Base-by-base conservation (phyloP, 192 early-diverging fungal genomes). In the Coemansia reversa region DNA sequence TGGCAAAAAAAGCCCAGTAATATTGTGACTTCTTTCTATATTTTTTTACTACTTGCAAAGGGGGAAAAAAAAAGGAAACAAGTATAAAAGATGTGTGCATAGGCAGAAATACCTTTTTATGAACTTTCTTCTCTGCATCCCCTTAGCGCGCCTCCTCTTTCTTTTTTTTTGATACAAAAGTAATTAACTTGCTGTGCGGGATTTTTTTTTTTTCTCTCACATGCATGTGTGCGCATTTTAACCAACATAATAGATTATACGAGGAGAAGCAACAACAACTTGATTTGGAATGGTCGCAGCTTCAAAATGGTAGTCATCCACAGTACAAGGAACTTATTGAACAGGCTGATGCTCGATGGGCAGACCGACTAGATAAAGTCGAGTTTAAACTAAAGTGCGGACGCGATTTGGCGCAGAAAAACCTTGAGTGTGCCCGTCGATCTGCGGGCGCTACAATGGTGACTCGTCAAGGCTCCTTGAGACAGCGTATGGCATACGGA, bases 211-310 rank as follows among this genome's bases (percentile, higher is more conserved):
- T 22, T 28, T 61, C 28, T 49, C 49, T 60, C 50, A 6, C 6
- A 32, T 45, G 39, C 39, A 45, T 45, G 39, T 45, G 39, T 16
- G 39, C 12, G 39, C 39, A 45, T 45, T 45, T 11, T 14, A 11
- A 45, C 9, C 23, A n/a, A 53, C 42, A 18, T n/a, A 33, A 20
- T 79, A 79, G 76, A 42, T 52, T 80, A 18, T 67, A 51, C 42
- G 77, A 80, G 20, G 77, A 73, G 8, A 69, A 66, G 62, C 69
- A 71, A 61, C 52, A 48, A 7, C 77, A 74, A 56, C 66, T 80
- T 23, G 77, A 80, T 39, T 28, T 69, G 20, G 77, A 80, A 62
- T 47, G 53, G 68, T 58, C 30, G 18, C 77, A 80, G 68, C 63
- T 80, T 54, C 60, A 68, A 47, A 51, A 68, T 52, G 77, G 77